phyloP scores from a whole-genome alignment of 2,329 filamentous ascomycete species.

The Colletotrichum orbiculare region DNA sequence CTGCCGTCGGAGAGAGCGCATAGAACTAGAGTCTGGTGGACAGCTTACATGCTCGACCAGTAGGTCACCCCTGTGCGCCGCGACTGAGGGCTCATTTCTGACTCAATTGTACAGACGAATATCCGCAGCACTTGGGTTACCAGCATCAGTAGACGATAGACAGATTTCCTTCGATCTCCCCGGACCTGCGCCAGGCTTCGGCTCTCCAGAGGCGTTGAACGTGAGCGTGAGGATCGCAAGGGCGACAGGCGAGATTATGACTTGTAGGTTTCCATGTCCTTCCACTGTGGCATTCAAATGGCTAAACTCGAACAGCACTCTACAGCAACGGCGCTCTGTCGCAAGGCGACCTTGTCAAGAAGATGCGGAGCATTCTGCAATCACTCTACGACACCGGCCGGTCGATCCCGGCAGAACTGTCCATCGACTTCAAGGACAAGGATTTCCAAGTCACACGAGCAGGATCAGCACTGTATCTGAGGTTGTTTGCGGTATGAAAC shows the following conservation, averaged over 20 bases:
- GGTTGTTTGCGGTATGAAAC: conserved; percentile 41
- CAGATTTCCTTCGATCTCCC: conserved; percentile 43
- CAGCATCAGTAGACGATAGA: conserved; percentile 42
- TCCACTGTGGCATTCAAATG: not conserved
- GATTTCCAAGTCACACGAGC: conserved; percentile 39
- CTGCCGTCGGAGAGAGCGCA: conserved; percentile 42
- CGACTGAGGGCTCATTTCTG: not conserved
- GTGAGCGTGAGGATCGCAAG: conserved; percentile 44
- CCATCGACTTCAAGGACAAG: conserved; percentile 41
- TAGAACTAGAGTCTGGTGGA: conserved; percentile 44
- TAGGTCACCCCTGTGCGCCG: conserved; percentile 1
- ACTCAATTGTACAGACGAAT: conserved; percentile 37
- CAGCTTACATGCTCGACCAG: conserved; percentile 45
- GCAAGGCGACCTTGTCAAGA: conserved; percentile 42
- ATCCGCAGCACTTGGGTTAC: conserved; percentile 42
- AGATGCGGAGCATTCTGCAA: conserved; percentile 39
- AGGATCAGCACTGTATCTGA: conserved; percentile 42
- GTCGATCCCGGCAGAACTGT: conserved; percentile 40
- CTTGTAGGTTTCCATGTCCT: conserved; percentile 36
- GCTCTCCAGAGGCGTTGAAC: conserved; percentile 40
- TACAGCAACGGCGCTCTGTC: conserved; percentile 42
- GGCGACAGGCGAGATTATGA: conserved; percentile 43
- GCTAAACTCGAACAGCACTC: conserved; percentile 36
- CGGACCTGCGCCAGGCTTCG: conserved; percentile 40
- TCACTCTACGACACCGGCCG: conserved; percentile 40